Evolutionary conservation across 192 early-diverging fungal species (phyloP), one percentile per base, ranked within the genome.

Genomic region (Mortierella hygrophila): DNA sequence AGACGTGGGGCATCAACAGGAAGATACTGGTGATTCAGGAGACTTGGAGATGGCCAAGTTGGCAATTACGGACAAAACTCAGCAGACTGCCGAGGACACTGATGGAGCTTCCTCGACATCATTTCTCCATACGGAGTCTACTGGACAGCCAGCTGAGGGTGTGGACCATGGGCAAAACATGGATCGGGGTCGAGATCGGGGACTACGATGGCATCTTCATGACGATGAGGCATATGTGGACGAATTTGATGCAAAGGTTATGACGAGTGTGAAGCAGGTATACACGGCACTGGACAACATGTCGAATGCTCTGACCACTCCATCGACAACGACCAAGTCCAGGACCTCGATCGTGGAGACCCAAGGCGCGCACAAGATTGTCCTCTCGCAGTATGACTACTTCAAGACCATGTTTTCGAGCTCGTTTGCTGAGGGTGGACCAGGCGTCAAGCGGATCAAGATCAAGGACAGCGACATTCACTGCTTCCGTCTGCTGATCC

Each of bases 351-450:
- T 37, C 3, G 41, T n/a, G 7, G 70, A 74, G 26, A 65, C 26
- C 0, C 65, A 79, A 11, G 73, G 76, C 10, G 82, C 82, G 0
- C 82, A 83, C 68, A 75, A 68, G 46, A 60, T 78, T n/a, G 77
- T 83, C 37, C 70, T 83, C 20, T 74, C 82, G 6, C 77, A 79
- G 29, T 74, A 54, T 20, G 68, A 79, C 7, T 83, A 83, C 54
- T 83, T 83, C 65, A 40, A 70, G 26, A 78, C 76, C 47, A 83
- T 78, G 76, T 83, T 78, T 40, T 83, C 71, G 32, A 72, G 81
- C 38, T 75, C 82, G 0, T 79, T 78, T 65, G 65, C 77, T 15
- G 77, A 79, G 42, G 82, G 77, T 32, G 77, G 69, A 5, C 73
- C 77, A 1, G 82, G 68, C 1, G 57, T 65, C 57, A 85, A 79